Evolutionary conservation across 768 basidiomycete species (phyloP), one percentile per base, ranked within the genome.

Genomic region (Hericium coralloides): DNA sequence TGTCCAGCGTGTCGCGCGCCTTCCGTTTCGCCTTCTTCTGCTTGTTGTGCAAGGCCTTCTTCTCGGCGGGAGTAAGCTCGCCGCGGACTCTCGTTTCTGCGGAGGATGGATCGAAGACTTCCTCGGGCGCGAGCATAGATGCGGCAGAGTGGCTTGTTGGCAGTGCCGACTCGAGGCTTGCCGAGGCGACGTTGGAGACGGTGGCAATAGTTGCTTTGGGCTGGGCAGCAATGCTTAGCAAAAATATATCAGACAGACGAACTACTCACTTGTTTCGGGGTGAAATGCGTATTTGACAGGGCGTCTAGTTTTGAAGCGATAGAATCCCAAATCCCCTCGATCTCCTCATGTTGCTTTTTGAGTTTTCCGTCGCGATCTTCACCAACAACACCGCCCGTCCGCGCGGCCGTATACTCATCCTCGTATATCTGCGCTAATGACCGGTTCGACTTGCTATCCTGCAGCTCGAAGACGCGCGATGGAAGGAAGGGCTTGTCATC

Each of bases 401-500:
- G 81, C 38, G 81, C 80, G 6, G 85, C 83, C 39, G 85, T 76
- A 69, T 88, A 99, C 57, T 95, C 95, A 49, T 89, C 85, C 67
- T 97, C 97, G 71, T 98, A 98, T 41, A 99, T 90, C 72, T 98
- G 89, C 14, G 94, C 95, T 49, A 99, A 80, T 0, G 91, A 94
- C 67, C 92, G 87, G 4, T 82, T 76, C 8, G 91, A 94, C 67
- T 95, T 90, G 3, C 82, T 85, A 65, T 95, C 94, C 68, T 92
- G 84, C 9, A 98, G 74, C 67, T 98, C 95, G 58, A 97, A 83
- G 56, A 91, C 75, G 36, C 88, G 83, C 0, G 93, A 97, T 0
- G 95, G 92, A 0, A 98, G 74, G 77, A 95, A 98, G 0, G 95
- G 85, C 61, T 87, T 90, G 61, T 93, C 84, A 45, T 92, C 89